Percentiles rank a stretch among this genome's conserved stretches.
Conservation (phyloP, 768 basidiomycete species). For the Sistotremastrum niveocremeum region DNA sequence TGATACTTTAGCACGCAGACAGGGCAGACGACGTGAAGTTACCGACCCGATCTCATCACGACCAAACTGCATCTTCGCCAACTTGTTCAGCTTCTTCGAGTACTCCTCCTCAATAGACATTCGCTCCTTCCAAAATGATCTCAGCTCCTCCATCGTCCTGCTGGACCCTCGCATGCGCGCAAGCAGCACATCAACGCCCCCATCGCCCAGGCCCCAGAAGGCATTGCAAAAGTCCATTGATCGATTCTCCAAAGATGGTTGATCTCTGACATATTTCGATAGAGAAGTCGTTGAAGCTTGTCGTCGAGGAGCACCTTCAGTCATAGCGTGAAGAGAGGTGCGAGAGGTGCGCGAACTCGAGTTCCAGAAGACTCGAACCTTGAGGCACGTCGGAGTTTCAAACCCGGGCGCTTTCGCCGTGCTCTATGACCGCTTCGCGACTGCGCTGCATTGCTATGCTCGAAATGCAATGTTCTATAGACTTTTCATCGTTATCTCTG, state of each 20-base stretch:
- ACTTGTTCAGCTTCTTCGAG: slow-evolving; percentile 66
- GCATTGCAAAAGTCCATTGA: slow-evolving; percentile 89
- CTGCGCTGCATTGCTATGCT: too few species aligned
- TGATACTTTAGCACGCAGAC: neutral
- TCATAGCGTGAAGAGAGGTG: too few species aligned
- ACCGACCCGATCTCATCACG: slow-evolving; percentile 90
- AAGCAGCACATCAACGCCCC: slow-evolving; percentile 82
- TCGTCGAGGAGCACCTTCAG: slow-evolving; percentile 38
- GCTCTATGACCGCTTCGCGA: too few species aligned
- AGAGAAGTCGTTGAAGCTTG: slow-evolving; percentile 75
- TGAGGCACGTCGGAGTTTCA: too few species aligned
- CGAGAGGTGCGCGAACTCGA: too few species aligned
- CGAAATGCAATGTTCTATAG: too few species aligned
- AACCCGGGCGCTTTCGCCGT: too few species aligned
- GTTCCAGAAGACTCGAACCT: too few species aligned
- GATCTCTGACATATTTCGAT: slow-evolving; percentile 50
- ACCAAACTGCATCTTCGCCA: slow-evolving; percentile 66
- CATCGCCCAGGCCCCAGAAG: slow-evolving; percentile 86
- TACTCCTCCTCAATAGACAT: slow-evolving; percentile 92
- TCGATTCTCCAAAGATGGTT: slow-evolving; percentile 28
- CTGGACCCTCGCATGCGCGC: slow-evolving; percentile 77
- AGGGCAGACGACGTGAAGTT: neutral
- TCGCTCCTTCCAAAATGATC: slow-evolving; percentile 85
- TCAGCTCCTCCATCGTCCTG: slow-evolving; percentile 81
- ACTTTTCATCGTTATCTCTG: too few species aligned